phyloP scores from a whole-genome alignment of 768 basidiomycete genomes.

The Leccinum boreale region DNA sequence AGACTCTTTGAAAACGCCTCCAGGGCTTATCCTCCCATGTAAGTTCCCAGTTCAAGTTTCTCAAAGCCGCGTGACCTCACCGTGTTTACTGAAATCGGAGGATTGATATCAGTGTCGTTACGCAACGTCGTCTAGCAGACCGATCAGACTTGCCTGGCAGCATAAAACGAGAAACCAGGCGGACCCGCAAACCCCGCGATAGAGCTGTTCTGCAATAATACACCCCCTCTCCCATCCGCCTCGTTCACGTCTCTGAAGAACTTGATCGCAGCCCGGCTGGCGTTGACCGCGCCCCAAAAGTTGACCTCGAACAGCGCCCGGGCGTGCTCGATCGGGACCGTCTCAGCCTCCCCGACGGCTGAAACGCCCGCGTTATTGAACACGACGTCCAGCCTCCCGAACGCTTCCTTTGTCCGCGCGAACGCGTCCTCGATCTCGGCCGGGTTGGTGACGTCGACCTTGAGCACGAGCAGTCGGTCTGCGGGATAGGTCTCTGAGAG shows the following conservation, averaged over 20 bases:
- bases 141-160: conserved; percentile 13
- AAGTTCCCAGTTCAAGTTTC: neutral
- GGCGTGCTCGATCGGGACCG: conserved; percentile 15
- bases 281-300: conserved; percentile 26
- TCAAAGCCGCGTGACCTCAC: neutral
- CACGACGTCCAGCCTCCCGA: conserved; percentile 18
- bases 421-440: conserved; percentile 13
- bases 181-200: conserved; percentile 23
- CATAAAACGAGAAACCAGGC: conserved; percentile 14
- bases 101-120: neutral
- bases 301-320: conserved; percentile 27
- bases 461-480: conserved; percentile 14
- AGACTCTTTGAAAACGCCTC: conserved; percentile 35
- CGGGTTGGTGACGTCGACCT: conserved; percentile 13
- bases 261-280: conserved; percentile 23
- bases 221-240: conserved; percentile 28
- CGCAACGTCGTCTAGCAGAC: conserved; percentile 7
- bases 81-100: conserved; percentile 14
- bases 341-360: conserved; percentile 24
- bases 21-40: conserved; percentile 20
- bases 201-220: conserved; percentile 32
- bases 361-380: conserved; percentile 27
- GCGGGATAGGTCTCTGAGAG: conserved; percentile 2
- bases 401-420: conserved; percentile 4
- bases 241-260: conserved; percentile 36